Evolutionary conservation across 345 rosid species (phyloP).

Genomic region (Populus deltoides): DNA sequence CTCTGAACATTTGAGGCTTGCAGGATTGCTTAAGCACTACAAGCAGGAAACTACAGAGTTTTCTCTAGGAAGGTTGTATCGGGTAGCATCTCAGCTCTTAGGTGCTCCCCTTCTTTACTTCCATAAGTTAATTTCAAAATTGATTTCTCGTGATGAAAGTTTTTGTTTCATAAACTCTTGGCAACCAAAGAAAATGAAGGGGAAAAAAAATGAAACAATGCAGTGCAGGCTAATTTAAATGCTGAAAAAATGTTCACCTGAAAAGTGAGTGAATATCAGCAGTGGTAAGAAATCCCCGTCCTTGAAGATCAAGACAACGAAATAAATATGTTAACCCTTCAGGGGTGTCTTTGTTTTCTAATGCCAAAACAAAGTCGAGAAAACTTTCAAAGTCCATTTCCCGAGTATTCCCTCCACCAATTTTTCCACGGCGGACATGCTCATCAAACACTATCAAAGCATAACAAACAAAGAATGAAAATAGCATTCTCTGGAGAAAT

Average conservation of each 20-base stretch:
- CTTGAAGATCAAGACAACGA: conserved; percentile 87
- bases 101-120: conserved; percentile 96
- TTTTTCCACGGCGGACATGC: conserved; percentile 84
- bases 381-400: conserved; percentile 98
- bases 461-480: conserved; percentile 13
- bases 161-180: background rate
- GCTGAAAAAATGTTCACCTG: conserved; percentile 48
- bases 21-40: conserved; percentile 52
- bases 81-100: conserved; percentile 70
- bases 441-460: conserved; percentile 72
- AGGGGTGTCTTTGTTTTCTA: conserved; percentile 95
- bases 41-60: conserved; percentile 83
- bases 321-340: conserved; percentile 94
- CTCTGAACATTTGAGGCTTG: conserved; percentile 67
- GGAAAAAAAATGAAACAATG: background rate
- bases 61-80: conserved; percentile 92
- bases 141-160: background rate
- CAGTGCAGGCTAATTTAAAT: background rate
- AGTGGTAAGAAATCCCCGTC: conserved; percentile 85
- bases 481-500: conserved; percentile 1
- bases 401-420: conserved; percentile 57
- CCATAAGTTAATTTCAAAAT: conserved; percentile 29
- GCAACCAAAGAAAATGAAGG: background rate
- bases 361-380: conserved; percentile 90
- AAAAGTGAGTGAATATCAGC: conserved; percentile 98